Base-by-base conservation (phyloP, 2,329 filamentous ascomycete species). In the Fusarium abutilonis region DNA sequence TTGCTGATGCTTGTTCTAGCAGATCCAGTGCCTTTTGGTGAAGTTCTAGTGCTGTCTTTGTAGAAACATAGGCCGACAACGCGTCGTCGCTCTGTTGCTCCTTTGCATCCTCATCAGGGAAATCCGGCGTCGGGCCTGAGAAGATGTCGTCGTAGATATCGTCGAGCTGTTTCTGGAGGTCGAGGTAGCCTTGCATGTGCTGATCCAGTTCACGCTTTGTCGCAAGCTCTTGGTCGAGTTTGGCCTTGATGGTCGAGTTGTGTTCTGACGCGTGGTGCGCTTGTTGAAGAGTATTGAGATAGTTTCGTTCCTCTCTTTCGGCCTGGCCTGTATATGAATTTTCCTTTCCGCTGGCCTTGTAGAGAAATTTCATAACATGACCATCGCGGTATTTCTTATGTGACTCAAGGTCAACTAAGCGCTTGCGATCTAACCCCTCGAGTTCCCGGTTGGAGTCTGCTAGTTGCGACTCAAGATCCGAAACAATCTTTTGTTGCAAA, bases 231-330 rank as follows among this genome's bases (percentile, higher is more conserved):
- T 80, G 74, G 0, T 70, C 60, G 1, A 82, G 74, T 53, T 80
- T 77, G 1, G 46, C 46, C 6, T 74, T 71, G 3, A 86, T 66
- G 47, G 75, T 73, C 2, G 76, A 73, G 34, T 79, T 76, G 44
- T 77, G 67, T 35, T 79, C 76, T 41, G 79, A 77, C 38, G 80
- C 78, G 21, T 79, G 75, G 21, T 81, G 76, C 54, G 82, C 76
- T 28, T 79, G 72, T 56, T 84, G 79, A 42, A 84, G 76, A 0
- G 79, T 83, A 41, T 83, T 79, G 23, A 83, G 77, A 69, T 85
- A 86, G 60, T 86, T 83, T 39, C 75, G 72, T 69, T 86, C 83
- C 70, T 86, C 83, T 59, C 81, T 83, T 44, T 78, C 77, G 13
- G 82, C 80, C 45, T 76, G 78, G n/a, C 77, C 76, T 14, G 75